Percentiles rank a stretch among this genome's conserved stretches.
phyloP scores from a whole-genome alignment of 2,329 filamentous ascomycete genomes.

The Fusarium continuum region DNA sequence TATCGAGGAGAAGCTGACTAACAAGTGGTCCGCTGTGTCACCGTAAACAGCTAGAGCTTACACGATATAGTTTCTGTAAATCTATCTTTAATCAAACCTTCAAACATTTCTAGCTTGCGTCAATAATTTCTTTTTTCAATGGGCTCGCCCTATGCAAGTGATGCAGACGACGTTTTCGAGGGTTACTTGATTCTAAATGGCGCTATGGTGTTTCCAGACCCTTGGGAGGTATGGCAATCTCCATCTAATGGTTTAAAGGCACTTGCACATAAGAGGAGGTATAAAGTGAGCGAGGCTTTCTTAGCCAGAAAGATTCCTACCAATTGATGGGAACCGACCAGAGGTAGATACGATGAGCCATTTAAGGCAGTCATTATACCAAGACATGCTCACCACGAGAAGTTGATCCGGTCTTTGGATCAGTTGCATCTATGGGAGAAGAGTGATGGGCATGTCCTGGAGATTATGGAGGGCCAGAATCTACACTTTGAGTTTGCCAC shows the following conservation, averaged over 20 bases:
- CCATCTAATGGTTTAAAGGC: not conserved
- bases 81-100: not conserved
- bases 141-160: conserved; percentile 51
- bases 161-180: conserved; percentile 37
- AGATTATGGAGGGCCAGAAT: conserved; percentile 11
- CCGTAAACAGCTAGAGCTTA: conserved; percentile 35
- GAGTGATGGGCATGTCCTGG: conserved; percentile 17
- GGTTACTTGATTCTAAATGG: conserved; percentile 40
- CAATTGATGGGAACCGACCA: conserved; percentile 23
- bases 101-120: too few relatives aligned
- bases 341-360: conserved; percentile 37
- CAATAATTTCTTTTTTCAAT: too few relatives aligned
- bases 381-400: conserved; percentile 16
- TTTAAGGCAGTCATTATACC: conserved; percentile 25
- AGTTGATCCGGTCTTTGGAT: conserved; percentile 25
- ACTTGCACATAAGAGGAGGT: conserved; percentile 28
- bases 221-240: conserved; percentile 12
- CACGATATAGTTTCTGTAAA: too few relatives aligned
- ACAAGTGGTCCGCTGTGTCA: conserved; percentile 33
- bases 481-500: too few relatives aligned
- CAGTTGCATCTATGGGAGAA: conserved; percentile 26
- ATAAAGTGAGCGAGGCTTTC: conserved; percentile 21
- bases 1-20: conserved; percentile 19
- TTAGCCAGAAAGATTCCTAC: conserved; percentile 28
- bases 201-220: conserved; percentile 29